phyloP scores from a whole-genome alignment of 1,139 yeast species.

The Scheffersomyces segobiensis region DNA sequence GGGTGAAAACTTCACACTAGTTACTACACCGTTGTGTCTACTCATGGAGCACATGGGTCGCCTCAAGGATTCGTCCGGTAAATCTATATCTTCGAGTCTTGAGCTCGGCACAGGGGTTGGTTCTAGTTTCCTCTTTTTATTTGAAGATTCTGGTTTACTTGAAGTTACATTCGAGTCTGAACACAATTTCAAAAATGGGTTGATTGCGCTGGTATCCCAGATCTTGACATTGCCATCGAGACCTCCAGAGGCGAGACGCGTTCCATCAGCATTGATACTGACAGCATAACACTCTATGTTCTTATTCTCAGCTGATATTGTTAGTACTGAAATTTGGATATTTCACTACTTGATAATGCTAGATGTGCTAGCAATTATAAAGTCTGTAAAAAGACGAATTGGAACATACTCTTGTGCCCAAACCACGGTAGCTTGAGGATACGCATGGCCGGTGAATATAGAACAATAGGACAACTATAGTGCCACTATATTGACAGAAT shows the following conservation, averaged over 20 bases:
- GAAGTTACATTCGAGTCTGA: neutral
- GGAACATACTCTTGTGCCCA: constrained; percentile 58
- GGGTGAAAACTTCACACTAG: constrained; percentile 89
- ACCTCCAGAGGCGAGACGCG: constrained; percentile 91
- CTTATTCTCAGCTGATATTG: constrained; percentile 64
- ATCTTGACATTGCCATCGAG: constrained; percentile 90
- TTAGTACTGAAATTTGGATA: constrained; percentile 6
- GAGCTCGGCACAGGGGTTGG: constrained; percentile 2
- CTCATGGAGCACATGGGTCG: constrained; percentile 78
- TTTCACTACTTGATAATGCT: constrained; percentile 3
- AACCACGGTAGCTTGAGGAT: constrained; percentile 85
- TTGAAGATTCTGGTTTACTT: constrained; percentile 5
- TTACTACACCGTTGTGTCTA: constrained; percentile 90
- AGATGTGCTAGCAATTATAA: constrained; percentile 2
- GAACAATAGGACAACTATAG: too few species aligned
- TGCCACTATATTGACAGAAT: neutral
- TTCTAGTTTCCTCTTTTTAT: constrained; percentile 3
- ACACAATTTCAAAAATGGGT: constrained; percentile 26
- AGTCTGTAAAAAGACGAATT: constrained; percentile 1
- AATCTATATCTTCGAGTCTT: constrained; percentile 12
- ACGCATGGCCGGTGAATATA: constrained; percentile 49
- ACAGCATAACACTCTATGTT: constrained; percentile 85
- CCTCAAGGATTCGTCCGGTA: constrained; percentile 40
- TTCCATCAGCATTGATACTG: constrained; percentile 77
- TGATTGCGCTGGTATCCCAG: constrained; percentile 74